Base-by-base conservation (phyloP, 768 basidiomycete genomes). In the Macrolepiota albuminosa region DNA sequence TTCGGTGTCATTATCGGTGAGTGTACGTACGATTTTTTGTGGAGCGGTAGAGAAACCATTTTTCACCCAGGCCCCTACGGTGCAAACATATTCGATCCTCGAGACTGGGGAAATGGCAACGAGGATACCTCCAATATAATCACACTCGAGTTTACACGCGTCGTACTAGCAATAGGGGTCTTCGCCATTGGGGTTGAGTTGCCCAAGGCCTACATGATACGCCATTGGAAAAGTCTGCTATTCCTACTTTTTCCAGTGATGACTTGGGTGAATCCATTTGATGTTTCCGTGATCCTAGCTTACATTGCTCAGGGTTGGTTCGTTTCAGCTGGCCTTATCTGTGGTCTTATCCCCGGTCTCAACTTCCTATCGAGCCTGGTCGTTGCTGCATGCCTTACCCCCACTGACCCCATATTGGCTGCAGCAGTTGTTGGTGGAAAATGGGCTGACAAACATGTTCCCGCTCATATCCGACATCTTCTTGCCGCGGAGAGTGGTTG, bases 101-200 rank as follows among this genome's bases (percentile, higher is more conserved):
- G 86, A 49, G 75, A 80, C 9, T 96, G 93, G 93, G 85, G 82
- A 1, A 72, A 72, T 21, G 75, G 75, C 5, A 64, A 77, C 54
- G 77, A 78, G 4, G 75, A 81, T 36, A 67, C 68, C 2, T 76
- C 81, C 11, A 92, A 98, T 73, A 74, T 76, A 26, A 91, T 99
- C 60, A 95, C 93, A 1, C 81, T 99, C 60, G 97, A 99, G 73
- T 81, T 89, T 67, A 95, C 93, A 9, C 83, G 97, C 16, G 87
- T 98, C 58, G 90, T 98, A 48, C 84, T 99, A 36, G 97, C 96
- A 16, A 90, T 98, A 56, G 94, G 94, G 21, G 96, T 99, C 0
- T 99, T 99, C 71, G 96, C 96, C 8, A 93, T 99, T 56, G 97
- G 97, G 16, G 97, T 98, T 26, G 97, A 99, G 70, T 78, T 98